Evolutionary conservation across 2,329 filamentous ascomycete species (phyloP).

Genomic region (Fusarium sp.): DNA sequence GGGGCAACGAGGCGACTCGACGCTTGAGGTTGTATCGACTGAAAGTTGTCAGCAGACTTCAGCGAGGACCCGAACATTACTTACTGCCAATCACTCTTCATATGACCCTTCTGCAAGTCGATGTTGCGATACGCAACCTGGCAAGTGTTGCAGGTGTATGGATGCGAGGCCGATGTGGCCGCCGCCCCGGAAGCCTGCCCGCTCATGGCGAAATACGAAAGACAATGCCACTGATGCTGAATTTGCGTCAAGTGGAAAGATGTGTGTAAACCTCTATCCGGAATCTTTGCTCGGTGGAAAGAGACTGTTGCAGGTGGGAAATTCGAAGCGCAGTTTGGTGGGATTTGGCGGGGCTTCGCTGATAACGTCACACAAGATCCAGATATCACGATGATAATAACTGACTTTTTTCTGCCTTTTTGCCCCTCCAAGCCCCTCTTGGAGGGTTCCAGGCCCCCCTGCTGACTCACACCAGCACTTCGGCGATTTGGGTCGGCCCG

Average conservation of each 20-base stretch:
- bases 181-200: constrained; percentile 48
- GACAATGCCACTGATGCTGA: background rate
- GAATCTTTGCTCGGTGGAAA: constrained; percentile 2
- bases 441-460: constrained; percentile 25
- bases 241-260: background rate
- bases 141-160: constrained; percentile 98
- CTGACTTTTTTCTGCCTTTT: constrained; percentile 41
- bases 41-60: constrained; percentile 6
- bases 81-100: constrained; percentile 99
- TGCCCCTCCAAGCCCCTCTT: constrained; percentile 30
- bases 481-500: background rate
- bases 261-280: background rate
- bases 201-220: constrained; percentile 52
- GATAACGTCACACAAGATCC: constrained; percentile 46
- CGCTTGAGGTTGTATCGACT: constrained; percentile 97
- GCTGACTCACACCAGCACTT: constrained; percentile 15
- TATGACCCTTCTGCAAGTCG: constrained; percentile 92
- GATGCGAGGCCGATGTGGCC: constrained; percentile 70
- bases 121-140: constrained; percentile 96
- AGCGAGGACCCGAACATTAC: constrained; percentile 51
- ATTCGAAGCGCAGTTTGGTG: constrained; percentile 41
- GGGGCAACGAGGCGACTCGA: constrained; percentile 88
- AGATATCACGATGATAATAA: constrained; percentile 38
- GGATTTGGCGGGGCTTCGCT: constrained; percentile 44
- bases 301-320: constrained; percentile 29